Evolutionary conservation across 129 eudicot genomes (phyloP).

Genomic region (Sambucus nigra): DNA sequence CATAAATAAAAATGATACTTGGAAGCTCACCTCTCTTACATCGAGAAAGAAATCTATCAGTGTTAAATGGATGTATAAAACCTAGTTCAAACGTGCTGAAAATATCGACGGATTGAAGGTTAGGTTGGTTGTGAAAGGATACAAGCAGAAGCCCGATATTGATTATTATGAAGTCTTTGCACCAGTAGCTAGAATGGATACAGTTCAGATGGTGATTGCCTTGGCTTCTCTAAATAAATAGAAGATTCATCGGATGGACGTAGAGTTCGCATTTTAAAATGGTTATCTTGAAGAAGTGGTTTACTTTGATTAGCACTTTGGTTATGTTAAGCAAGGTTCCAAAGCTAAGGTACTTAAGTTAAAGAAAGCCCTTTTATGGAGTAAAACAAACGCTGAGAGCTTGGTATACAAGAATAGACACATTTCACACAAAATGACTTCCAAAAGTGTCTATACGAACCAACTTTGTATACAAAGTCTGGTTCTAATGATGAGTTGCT

Average conservation of each 20-base stretch:
- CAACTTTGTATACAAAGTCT: neutral
- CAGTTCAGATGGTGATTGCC: too few species aligned
- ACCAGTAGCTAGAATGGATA: too few species aligned
- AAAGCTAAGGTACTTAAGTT: too few species aligned
- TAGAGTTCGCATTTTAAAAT: too few species aligned
- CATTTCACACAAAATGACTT: neutral
- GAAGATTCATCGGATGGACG: too few species aligned
- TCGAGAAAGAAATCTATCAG: neutral
- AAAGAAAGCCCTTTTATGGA: too few species aligned
- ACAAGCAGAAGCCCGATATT: too few species aligned
- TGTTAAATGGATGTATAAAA: neutral
- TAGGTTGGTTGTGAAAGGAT: neutral
- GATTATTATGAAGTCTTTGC: too few species aligned
- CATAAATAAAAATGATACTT: neutral
- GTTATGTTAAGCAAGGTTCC: too few species aligned
- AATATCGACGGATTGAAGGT: neutral
- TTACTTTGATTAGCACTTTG: too few species aligned
- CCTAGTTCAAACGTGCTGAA: neutral
- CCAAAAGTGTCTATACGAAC: neutral
- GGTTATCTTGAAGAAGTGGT: too few species aligned
- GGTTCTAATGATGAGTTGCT: neutral
- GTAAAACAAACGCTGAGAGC: neutral
- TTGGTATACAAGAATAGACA: neutral
- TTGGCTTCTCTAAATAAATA: too few species aligned
- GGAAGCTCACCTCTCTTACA: neutral